Evolutionary conservation across 305 asterid species (phyloP).

Genomic region (Solanum hybrid): DNA sequence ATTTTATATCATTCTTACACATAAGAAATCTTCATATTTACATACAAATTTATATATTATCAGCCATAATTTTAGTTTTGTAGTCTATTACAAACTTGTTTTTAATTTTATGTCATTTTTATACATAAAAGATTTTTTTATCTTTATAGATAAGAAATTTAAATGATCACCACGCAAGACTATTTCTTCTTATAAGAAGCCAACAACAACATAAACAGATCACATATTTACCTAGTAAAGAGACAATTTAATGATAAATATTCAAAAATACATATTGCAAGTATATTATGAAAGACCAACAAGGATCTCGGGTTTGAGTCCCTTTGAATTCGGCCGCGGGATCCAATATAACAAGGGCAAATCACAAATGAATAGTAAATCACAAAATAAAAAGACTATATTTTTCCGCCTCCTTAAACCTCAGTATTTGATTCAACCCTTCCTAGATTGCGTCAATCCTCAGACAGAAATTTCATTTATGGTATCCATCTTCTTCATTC

Average conservation of each 20-base stretch:
- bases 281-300: neutral
- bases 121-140: too few relatives aligned
- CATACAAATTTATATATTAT: neutral
- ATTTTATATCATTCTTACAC: neutral
- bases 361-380: neutral
- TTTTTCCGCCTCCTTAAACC: neutral
- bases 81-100: too few relatives aligned
- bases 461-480: neutral
- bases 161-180: neutral
- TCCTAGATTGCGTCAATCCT: neutral
- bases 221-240: neutral
- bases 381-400: neutral
- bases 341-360: neutral
- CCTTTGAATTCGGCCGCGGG: accelerated
- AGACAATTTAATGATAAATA: neutral
- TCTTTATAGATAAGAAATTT: neutral
- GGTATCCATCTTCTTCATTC: neutral
- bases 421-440: neutral
- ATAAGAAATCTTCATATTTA: neutral
- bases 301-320: accelerated
- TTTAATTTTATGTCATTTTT: too few relatives aligned
- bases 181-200: neutral
- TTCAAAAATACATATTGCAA: neutral
- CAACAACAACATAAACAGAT: neutral
- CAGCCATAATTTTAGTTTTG: too few relatives aligned